Base-by-base conservation (phyloP, 306 rosid genomes). In the Benincasa hispida region DNA sequence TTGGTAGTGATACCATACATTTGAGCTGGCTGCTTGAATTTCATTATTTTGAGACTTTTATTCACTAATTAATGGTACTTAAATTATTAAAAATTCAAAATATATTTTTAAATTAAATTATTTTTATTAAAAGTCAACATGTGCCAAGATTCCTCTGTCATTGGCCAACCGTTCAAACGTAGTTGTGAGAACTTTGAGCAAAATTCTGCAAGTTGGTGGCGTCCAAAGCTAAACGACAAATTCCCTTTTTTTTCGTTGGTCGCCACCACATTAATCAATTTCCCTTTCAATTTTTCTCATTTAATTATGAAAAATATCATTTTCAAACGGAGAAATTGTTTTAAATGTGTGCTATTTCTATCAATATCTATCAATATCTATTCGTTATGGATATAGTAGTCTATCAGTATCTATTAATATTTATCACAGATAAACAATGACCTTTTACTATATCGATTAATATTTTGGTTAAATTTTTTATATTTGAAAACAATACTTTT, bases 101-200 rank as follows among this genome's bases (percentile, higher is more conserved):
- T n/a, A n/a, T n/a, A n/a, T n/a, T n/a, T n/a, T n/a, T n/a, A n/a
- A n/a, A n/a, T n/a, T n/a, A n/a, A n/a, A n/a, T n/a, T n/a, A n/a
- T n/a, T n/a, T n/a, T n/a, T n/a, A n/a, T n/a, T n/a, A n/a, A 72
- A 72, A 72, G 76, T 72, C 76, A 48, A 72, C 76, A 72, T 18
- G 76, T 72, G 76, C 76, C 76, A 28, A 72, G 27, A 72, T 72
- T 72, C 76, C 18, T 17, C 12, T 24, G 18, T 18, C 76, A 72
- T 50, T 27, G 18, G 76, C 27, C 45, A 72, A 72, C 42, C 75
- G 57, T 70, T 45, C 75, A 70, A 72, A 72, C 59, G 25, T 72
- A 72, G 59, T 72, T 72, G 4, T 72, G 76, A 10, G 53, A 39
- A 66, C 10, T 37, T 21, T n/a, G 47, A 66, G 18, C 32, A 21